phyloP scores from a whole-genome alignment of 2,329 filamentous ascomycete species.

The Xylariaceae sp. region DNA sequence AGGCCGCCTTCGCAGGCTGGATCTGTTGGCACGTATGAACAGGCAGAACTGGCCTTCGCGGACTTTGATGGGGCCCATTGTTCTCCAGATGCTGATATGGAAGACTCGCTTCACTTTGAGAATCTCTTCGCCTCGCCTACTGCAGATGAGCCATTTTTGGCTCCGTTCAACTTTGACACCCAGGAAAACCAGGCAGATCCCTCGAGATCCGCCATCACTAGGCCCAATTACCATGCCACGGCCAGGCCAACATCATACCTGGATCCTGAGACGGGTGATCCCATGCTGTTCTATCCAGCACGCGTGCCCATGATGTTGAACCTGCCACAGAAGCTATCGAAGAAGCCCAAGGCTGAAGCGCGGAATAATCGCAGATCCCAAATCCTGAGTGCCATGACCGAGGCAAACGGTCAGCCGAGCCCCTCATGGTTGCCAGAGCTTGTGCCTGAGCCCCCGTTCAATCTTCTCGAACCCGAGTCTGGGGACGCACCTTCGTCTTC shows the following conservation, averaged over 20 bases:
- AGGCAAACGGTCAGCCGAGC: constrained; percentile 25
- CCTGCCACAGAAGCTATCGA: constrained; percentile 79
- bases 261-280: constrained; percentile 58
- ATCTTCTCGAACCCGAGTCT: constrained; percentile 25
- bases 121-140: constrained; percentile 14
- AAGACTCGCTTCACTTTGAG: constrained; percentile 19
- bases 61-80: constrained; percentile 80
- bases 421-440: constrained; percentile 24
- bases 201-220: constrained; percentile 21
- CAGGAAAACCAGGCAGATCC: constrained; percentile 12
- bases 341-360: constrained; percentile 54
- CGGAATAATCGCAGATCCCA: constrained; percentile 68
- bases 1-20: constrained; percentile 28
- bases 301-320: constrained; percentile 92
- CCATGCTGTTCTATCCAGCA: constrained; percentile 93
- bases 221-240: constrained; percentile 22
- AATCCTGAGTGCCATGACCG: constrained; percentile 57
- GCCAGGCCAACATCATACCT: constrained; percentile 49
- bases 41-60: constrained; percentile 60
- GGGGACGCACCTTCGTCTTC: constrained; percentile 1
- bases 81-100: constrained; percentile 40
- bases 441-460: constrained; percentile 16
- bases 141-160: constrained; percentile 14
- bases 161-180: constrained; percentile 12
- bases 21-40: constrained; percentile 55